phyloP scores from a whole-genome alignment of 306 rosid species.

The Acacia acuminata region DNA sequence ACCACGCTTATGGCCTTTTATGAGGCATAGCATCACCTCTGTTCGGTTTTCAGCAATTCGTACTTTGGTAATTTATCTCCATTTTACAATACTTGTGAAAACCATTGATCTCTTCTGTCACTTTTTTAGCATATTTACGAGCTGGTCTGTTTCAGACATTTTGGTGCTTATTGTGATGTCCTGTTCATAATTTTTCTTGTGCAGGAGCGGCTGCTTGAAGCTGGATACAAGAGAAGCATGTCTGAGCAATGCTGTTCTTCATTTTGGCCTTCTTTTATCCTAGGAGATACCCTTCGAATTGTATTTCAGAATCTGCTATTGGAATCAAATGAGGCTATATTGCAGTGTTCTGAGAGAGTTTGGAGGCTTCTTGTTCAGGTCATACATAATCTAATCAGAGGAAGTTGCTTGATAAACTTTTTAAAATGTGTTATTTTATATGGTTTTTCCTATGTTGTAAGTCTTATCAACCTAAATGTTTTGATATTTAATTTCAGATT shows the following conservation, averaged over 20 bases:
- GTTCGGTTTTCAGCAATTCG: constrained; percentile 92
- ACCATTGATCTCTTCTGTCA: constrained; percentile 8
- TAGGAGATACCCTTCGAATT: constrained; percentile 90
- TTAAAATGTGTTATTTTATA: constrained; percentile 21
- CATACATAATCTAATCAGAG: constrained; percentile 22
- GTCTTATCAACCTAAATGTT: background rate
- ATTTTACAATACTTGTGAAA: background rate
- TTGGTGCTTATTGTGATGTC: constrained; percentile 7
- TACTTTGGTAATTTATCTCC: constrained; percentile 70
- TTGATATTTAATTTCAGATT: background rate
- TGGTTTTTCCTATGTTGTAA: background rate
- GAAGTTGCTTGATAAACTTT: background rate
- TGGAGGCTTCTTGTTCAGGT: constrained; percentile 98
- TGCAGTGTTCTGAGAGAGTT: constrained; percentile 91
- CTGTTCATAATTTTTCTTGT: constrained; percentile 31
- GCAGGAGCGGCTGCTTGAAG: constrained; percentile 96
- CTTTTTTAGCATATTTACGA: background rate
- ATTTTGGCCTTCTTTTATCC: constrained; percentile 88
- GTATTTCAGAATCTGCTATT: constrained; percentile 91
- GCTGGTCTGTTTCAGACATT: background rate
- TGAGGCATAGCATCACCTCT: constrained; percentile 93
- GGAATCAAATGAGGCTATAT: constrained; percentile 87
- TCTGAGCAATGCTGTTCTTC: constrained; percentile 53
- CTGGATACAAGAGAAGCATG: constrained; percentile 73
- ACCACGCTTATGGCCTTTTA: constrained; percentile 96